Evolutionary conservation across 768 basidiomycete genomes (phyloP), one percentile per base, ranked within the genome.

Genomic region (Gymnopilus junonius): DNA sequence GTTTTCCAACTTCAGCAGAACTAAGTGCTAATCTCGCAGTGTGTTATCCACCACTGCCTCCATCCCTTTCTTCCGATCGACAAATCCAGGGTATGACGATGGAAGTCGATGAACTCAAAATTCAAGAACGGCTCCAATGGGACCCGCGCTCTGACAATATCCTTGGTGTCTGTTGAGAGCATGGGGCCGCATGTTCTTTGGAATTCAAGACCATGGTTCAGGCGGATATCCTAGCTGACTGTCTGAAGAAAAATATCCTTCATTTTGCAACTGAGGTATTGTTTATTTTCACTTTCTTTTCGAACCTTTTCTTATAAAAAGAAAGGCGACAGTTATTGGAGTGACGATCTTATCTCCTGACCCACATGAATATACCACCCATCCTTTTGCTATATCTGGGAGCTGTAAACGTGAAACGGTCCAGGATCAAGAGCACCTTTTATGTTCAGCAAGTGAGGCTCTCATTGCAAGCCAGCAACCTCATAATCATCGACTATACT

Each of bases 91-190:
- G 46, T 20, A 58, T 63, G 45, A 63, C 39, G 3, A 58, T 64
- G 20, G 32, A 31, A 23, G 32, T 59, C 4, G 58, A 64, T 23
- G 58, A 64, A 46, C 23, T 64, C 3, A 59, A 59, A 29, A 46
- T 59, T n/a, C 58, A 64, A 34, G 58, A 64, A n/a, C 31, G 63
- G 21, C 31, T 64, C 8, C 57, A 50, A 1, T 64, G 63, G 62
- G 63, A 64, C 25, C 58, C 63, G 1, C 35, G 31, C 2, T 45
- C 63, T 1, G 59, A 64, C 21, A 20, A 59, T 11, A 59, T 64
- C 15, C 25, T 64, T 12, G 63, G 63, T 2, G 40, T 59, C 4
- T 64, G 63, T 27, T 50, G 58, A 0, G 58, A 64, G 32, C 63
- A 64, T 42, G 6, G 21, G 7, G 11, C 39, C 20, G 37, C 45